These are phyloP conservation scores for Zizania palustris DNA, from an alignment of 202 grass and related monocot species.

Conservation along the genomic window DNA sequence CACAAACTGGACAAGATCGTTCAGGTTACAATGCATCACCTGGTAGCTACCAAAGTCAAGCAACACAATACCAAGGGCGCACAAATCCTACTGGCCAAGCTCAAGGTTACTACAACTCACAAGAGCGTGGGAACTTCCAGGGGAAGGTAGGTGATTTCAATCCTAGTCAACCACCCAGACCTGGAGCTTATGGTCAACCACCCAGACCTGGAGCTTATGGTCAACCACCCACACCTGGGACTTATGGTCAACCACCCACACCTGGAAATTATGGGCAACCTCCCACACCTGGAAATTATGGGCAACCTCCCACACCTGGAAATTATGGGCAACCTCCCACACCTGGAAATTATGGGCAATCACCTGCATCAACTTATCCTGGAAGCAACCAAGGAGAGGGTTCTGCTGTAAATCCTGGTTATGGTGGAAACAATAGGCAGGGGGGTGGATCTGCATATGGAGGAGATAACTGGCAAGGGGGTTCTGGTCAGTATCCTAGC, in stretches of 20 bases:
- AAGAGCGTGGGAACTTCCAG: conserved; percentile 58
- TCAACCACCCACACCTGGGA: no score
- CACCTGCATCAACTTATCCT: conserved; percentile 36
- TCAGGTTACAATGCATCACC: conserved; percentile 37
- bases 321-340: conserved; percentile 39
- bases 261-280: conserved; percentile 49
- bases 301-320: conserved; percentile 35
- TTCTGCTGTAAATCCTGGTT: conserved; percentile 48
- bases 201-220: neutral
- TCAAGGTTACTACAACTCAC: conserved; percentile 54
- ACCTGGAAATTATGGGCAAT: conserved; percentile 46
- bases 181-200: neutral
- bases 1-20: conserved; percentile 31
- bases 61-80: conserved; percentile 52
- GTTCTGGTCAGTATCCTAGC: conserved; percentile 42
- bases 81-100: conserved; percentile 40
- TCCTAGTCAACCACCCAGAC: neutral
- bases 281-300: conserved; percentile 43
- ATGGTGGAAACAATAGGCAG: conserved; percentile 46
- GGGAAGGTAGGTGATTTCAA: conserved; percentile 49
- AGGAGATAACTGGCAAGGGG: conserved; percentile 45
- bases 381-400: conserved; percentile 29
- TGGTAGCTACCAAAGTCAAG: conserved; percentile 42
- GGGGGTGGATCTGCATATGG: conserved; percentile 33
- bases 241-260: conserved; percentile 31